phyloP scores from a whole-genome alignment of 225 moss, liverwort and hornwort genomes.

The Marchantia paleacea region DNA sequence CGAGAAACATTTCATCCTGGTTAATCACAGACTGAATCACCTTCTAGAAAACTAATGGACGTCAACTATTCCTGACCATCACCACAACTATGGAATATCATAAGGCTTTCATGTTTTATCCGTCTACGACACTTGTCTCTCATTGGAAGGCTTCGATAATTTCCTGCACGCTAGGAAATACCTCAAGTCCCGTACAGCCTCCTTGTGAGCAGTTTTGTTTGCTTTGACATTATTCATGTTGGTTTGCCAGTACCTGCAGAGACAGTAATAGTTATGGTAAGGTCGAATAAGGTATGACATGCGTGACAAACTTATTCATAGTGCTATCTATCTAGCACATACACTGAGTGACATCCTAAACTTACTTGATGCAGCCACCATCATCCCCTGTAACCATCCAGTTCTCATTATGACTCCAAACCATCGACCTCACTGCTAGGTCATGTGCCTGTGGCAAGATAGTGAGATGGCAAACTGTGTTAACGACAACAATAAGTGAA shows the following conservation, averaged over 20 bases:
- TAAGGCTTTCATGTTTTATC: too few species aligned
- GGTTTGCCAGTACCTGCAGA: slow-evolving; percentile 85
- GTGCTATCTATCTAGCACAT: too few species aligned
- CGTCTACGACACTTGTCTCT: too few species aligned
- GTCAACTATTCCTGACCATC: too few species aligned
- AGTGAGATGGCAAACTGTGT: not conserved
- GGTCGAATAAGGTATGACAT: too few species aligned
- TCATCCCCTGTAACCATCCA: slow-evolving; percentile 99
- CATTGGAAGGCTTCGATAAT: not conserved
- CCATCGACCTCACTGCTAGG: slow-evolving; percentile 97
- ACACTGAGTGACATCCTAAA: not conserved
- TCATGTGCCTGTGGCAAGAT: slow-evolving; percentile 74
- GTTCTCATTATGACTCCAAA: slow-evolving; percentile 99
- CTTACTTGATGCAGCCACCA: slow-evolving; percentile 97
- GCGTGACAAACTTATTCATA: not conserved
- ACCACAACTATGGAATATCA: too few species aligned
- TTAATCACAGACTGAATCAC: not conserved
- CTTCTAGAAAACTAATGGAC: too few species aligned
- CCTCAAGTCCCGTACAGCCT: slow-evolving; percentile 94
- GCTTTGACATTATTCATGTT: slow-evolving; percentile 99
- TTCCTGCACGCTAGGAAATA: slow-evolving; percentile 12
- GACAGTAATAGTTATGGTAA: not conserved
- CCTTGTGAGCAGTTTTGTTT: slow-evolving; percentile 97
- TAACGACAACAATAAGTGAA: too few species aligned
- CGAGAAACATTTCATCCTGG: not conserved